Evolutionary conservation across 2,329 filamentous ascomycete genomes (phyloP).

Genomic region (Knufia petricola): DNA sequence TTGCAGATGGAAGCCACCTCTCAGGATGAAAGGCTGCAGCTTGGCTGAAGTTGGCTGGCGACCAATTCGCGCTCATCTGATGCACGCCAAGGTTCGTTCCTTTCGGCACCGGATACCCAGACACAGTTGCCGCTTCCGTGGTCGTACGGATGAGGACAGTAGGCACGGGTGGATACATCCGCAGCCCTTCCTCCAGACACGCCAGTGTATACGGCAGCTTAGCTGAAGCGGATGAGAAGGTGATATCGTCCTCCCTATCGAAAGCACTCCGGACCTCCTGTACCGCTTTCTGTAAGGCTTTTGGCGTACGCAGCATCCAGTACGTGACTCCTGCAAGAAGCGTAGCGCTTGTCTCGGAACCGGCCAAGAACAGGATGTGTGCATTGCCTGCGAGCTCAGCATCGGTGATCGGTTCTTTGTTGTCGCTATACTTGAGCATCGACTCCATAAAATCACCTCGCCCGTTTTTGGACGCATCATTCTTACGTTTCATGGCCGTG

Average conservation of each 20-base stretch:
- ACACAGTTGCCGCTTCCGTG: slow-evolving; percentile 17
- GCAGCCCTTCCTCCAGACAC: slow-evolving; percentile 34
- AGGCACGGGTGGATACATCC: slow-evolving; percentile 32
- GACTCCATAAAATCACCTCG: slow-evolving; percentile 13
- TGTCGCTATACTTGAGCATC: slow-evolving; percentile 11
- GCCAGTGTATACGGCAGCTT: slow-evolving; percentile 34
- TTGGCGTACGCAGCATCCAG: slow-evolving; percentile 30
- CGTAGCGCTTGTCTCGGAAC: slow-evolving; percentile 40
- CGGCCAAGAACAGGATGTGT: slow-evolving; percentile 30
- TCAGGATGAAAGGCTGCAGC: slow-evolving; percentile 28
- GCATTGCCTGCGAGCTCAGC: slow-evolving; percentile 30
- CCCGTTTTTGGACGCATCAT: background rate
- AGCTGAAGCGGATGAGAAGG: slow-evolving; percentile 24
- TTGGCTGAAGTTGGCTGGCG: slow-evolving; percentile 16
- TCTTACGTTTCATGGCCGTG: background rate
- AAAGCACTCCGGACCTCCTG: slow-evolving; percentile 35
- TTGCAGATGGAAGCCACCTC: slow-evolving; percentile 33
- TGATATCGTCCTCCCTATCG: slow-evolving; percentile 31
- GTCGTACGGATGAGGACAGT: slow-evolving; percentile 22
- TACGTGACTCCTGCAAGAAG: slow-evolving; percentile 35
- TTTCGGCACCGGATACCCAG: slow-evolving; percentile 19
- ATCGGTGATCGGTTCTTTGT: slow-evolving; percentile 14
- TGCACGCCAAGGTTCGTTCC: slow-evolving; percentile 37
- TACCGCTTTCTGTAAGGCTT: slow-evolving; percentile 25
- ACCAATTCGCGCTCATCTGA: slow-evolving; percentile 27